Percentiles rank a stretch among this genome's conserved stretches.
phyloP scores from a whole-genome alignment of 148 eudicot species.

The Hydrangea macrophylla region DNA sequence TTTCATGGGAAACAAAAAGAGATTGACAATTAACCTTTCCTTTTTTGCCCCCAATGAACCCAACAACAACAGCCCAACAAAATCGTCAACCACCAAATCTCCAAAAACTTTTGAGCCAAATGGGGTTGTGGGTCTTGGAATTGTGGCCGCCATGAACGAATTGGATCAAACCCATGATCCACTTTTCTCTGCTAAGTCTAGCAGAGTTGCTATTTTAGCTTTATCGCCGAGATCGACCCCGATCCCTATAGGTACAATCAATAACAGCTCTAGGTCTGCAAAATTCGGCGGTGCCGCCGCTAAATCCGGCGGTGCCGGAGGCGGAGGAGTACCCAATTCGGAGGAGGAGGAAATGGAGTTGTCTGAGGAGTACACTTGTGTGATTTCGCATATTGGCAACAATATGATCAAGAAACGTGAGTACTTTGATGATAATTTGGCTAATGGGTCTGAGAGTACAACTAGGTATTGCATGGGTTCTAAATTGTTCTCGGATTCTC shows the following conservation, averaged over 20 bases:
- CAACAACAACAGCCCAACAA: no score
- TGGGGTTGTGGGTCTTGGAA: constrained; percentile 35
- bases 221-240: no score
- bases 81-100: constrained; percentile 19
- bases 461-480: constrained; percentile 10
- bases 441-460: constrained; percentile 14
- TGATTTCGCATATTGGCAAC: constrained; percentile 45
- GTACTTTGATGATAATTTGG: constrained; percentile 38
- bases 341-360: constrained; percentile 35
- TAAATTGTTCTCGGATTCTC: constrained; percentile 9
- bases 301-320: background rate
- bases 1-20: no score
- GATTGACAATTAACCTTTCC: no score
- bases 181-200: background rate
- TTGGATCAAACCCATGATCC: constrained; percentile 12
- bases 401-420: constrained; percentile 44
- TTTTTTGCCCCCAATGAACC: no score
- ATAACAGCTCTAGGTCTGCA: background rate
- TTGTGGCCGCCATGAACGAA: constrained; percentile 33
- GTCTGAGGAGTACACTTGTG: constrained; percentile 55
- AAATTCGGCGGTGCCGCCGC: background rate
- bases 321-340: background rate
- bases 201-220: no score
- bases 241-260: constrained; percentile 21
- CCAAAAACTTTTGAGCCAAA: constrained; percentile 24